Conservation (phyloP, 208 protist genomes). For the Wallacemonas sp. region DNA sequence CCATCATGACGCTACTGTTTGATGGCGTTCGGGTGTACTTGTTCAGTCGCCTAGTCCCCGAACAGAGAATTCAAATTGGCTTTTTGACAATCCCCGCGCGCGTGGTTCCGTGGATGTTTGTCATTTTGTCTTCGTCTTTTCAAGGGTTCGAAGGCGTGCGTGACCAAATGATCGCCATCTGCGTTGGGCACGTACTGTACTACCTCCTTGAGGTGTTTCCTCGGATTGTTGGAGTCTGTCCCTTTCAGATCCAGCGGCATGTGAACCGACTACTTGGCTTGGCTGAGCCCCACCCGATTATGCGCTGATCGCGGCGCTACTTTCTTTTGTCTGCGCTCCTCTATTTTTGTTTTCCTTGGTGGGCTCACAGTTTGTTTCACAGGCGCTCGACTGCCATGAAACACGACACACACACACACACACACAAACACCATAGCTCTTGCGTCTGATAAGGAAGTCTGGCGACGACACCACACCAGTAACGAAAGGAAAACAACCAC, state of each 20-base stretch:
- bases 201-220: conserved; percentile 88
- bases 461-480: no score
- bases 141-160: conserved; percentile 26
- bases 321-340: background rate
- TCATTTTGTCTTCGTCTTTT: conserved; percentile 39
- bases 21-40: conserved; percentile 45
- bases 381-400: no score
- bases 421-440: no score
- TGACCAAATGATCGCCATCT: conserved; percentile 44
- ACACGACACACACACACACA: no score
- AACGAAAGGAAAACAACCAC: no score
- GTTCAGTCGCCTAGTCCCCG: conserved; percentile 57
- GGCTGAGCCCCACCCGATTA: background rate
- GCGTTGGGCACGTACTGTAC: conserved; percentile 79
- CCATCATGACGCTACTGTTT: conserved; percentile 33
- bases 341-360: background rate
- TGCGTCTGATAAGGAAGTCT: no score
- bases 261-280: conserved; percentile 31
- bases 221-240: conserved; percentile 70
- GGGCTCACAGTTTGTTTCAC: no score
- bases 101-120: conserved; percentile 55
- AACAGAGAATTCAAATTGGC: conserved; percentile 57
- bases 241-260: conserved; percentile 49
- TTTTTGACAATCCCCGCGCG: conserved; percentile 56
- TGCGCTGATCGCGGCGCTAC: background rate